Evolutionary conservation across 148 eudicot genomes (phyloP), one percentile per base, ranked within the genome.

Genomic region (Cornus suecica): DNA sequence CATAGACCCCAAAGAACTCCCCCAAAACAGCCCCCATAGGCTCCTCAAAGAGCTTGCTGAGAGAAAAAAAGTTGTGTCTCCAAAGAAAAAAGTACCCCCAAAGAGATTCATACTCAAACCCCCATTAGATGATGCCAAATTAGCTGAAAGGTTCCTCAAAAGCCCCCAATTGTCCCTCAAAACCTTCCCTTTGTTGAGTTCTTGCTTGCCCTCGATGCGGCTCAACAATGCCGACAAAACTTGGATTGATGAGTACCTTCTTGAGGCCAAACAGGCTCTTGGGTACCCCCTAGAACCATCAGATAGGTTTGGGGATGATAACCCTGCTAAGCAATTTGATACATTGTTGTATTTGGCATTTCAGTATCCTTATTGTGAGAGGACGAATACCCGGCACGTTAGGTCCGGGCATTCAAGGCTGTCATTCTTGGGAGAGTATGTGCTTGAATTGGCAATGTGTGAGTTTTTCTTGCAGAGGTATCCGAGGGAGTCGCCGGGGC

Each of bases 401-500:
- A 86, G 88, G 66, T 85, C 88, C 8, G 99, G 93, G 78, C 99
- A 96, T 75, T 90, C 99, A 28, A 87, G 99, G 85, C 70, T 96
- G 86, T 70, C 76, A 84, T 91, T 96, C 66, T 84, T 96, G 83
- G 99, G 99, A 60, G 85, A 93, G 71, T 96, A 85, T 79, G 99
- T 93, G 74, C 85, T 95, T 64, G 99, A 95, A 63, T 56, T 91
- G 87, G 97, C 87, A 0, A 32, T 96, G 65, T 87, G 91, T n/a
- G 99, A 96, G 94, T 89, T 96, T 71, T 93, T 93, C 82, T 79
- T 96, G 90, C 94, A 88, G 82, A 66, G 97, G 71, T 92, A 92
- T 74, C 97, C 97, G 7, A 84, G 97, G 84, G 97, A 92, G 80
- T 84, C 89, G 0, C 97, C 97, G 0, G 97, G 97, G 8, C 97